phyloP scores from a whole-genome alignment of 345 rosid genomes.

The Carallia brachiata region DNA sequence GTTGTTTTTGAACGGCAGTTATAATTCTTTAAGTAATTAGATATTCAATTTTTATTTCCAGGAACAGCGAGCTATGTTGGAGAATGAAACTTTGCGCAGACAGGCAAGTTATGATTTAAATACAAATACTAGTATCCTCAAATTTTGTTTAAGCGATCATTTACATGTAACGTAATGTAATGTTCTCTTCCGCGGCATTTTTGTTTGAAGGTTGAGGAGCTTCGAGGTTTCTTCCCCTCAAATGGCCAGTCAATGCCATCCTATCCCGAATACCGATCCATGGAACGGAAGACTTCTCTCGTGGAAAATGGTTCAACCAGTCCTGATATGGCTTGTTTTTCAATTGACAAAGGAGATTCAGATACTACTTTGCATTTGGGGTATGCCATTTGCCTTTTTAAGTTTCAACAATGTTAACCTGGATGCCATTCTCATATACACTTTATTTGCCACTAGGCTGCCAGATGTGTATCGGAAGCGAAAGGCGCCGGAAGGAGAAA shows the following conservation, averaged over 20 bases:
- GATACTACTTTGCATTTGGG: slow-evolving; percentile 86
- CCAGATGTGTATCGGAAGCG: slow-evolving; percentile 54
- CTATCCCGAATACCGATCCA: slow-evolving; percentile 53
- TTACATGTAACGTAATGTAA: not conserved
- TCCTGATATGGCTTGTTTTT: slow-evolving; percentile 40
- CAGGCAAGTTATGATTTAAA: slow-evolving; percentile 47
- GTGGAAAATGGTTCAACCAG: slow-evolving; percentile 28
- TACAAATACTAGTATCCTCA: not conserved
- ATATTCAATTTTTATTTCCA: slow-evolving; percentile 25
- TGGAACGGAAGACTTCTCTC: slow-evolving; percentile 43
- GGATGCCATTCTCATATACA: not conserved
- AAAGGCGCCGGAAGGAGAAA: slow-evolving; percentile 49
- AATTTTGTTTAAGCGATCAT: not conserved
- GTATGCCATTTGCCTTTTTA: slow-evolving; percentile 38
- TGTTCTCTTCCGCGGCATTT: not conserved
- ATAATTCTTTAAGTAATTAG: not conserved
- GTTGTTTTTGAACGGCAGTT: not conserved
- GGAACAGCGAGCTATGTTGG: slow-evolving; percentile 80
- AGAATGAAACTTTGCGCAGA: slow-evolving; percentile 85
- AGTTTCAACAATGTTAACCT: too few species aligned
- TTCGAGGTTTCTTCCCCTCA: slow-evolving; percentile 62
- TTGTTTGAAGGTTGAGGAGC: slow-evolving; percentile 65
- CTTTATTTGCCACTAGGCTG: slow-evolving; percentile 43
- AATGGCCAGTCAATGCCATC: slow-evolving; percentile 38
- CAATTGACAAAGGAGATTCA: slow-evolving; percentile 58